Conservation (phyloP, 2,329 filamentous ascomycete genomes). For the Ophioceras dolichostomum region DNA sequence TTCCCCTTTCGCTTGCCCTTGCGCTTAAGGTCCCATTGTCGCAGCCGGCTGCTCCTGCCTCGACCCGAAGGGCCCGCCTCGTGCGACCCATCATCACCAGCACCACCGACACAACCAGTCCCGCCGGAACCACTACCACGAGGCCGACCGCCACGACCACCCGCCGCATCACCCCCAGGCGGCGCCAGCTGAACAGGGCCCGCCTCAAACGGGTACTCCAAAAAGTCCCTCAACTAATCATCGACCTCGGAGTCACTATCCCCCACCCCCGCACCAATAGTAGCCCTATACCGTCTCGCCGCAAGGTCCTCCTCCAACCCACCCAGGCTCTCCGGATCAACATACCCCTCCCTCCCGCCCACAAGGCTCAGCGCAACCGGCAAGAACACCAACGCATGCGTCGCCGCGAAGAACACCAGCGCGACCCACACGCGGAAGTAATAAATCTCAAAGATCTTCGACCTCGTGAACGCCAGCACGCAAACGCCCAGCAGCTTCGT, state of each 20-base stretch:
- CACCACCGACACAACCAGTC: too few species aligned
- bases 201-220: too few species aligned
- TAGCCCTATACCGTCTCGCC: constrained; percentile 57
- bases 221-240: too few species aligned
- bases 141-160: too few species aligned
- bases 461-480: constrained; percentile 86
- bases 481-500: constrained; percentile 89
- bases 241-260: constrained; percentile 62
- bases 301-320: constrained; percentile 84
- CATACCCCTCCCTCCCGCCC: constrained; percentile 78
- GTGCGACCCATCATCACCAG: too few species aligned
- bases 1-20: too few species aligned
- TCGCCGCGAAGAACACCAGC: constrained; percentile 76
- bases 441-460: constrained; percentile 99
- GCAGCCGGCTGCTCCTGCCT: too few species aligned
- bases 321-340: constrained; percentile 77
- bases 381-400: constrained; percentile 82
- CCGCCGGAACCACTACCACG: too few species aligned
- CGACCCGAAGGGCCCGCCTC: too few species aligned
- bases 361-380: constrained; percentile 79
- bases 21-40: too few species aligned
- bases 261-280: constrained; percentile 71
- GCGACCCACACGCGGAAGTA: constrained; percentile 97
- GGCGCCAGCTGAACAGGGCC: too few species aligned
- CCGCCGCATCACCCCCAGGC: too few species aligned